Evolutionary conservation across 306 rosid genomes (phyloP), one percentile per base, ranked within the genome.

Genomic region (Pachyrhizus erosus): DNA sequence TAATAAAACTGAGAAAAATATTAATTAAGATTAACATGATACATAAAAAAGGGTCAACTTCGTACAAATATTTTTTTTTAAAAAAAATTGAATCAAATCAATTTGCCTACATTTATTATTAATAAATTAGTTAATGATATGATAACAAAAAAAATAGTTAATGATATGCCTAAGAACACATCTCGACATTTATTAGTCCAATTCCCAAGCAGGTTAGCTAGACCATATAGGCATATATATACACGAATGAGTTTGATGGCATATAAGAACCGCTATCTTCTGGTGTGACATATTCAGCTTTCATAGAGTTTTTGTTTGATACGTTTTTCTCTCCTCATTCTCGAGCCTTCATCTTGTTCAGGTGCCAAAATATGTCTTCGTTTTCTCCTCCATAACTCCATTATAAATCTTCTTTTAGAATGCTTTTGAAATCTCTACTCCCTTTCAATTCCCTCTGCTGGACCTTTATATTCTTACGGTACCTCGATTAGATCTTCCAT

Each of bases 291-390:
- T 20, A 37, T 67, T 34, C n/a, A 29, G 3, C 73, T 67, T 39
- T 67, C 10, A 39, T 0, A 37, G 48, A 67, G 51, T 67, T 67
- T 67, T 67, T 20, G 9, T 67, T 67, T 39, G 9, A 67, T 67
- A 67, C 51, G 73, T 67, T 20, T 67, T 67, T 37, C 51, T 67
- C 51, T 37, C 29, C n/a, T 66, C 71, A 15, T 21, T 66, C 71
- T 34, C 9, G 9, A 67, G 0, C 48, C 72, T 61, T 61, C 9
- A 24, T 60, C 37, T 12, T 24, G 9, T 27, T 61, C 40, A 61
- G 8, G 40, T 27, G 3, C 1, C 4, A 27, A 61, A 62, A 62
- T 4, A 7, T 27, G 2, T 17, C 42, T 62, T 65, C 49, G 8
- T 34, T 29, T 18, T 18, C 29, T n/a, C 26, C 26, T 65, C 46